phyloP scores from a whole-genome alignment of 148 eudicot species.

The Rhododendron vialii region DNA sequence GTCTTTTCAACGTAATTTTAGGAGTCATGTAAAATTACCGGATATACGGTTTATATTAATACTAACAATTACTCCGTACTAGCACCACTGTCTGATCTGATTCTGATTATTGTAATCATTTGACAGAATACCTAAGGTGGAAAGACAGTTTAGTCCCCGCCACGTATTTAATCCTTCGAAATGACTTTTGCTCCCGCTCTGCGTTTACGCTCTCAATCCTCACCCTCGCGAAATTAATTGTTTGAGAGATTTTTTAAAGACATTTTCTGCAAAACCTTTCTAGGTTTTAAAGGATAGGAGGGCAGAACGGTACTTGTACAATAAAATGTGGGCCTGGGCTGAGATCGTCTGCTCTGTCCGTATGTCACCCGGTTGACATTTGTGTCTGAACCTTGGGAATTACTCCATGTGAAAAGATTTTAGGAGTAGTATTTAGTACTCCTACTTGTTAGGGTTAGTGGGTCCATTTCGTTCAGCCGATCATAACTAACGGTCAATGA shows the following conservation, averaged over 20 bases:
- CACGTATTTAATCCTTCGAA: too few species aligned
- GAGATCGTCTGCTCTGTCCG: background rate
- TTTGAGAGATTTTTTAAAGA: too few species aligned
- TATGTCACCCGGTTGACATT: background rate
- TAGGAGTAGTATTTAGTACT: too few species aligned
- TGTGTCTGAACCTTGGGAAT: background rate
- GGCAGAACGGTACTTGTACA: background rate
- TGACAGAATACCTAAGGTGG: too few species aligned
- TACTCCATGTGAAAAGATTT: too few species aligned
- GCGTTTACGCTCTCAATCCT: too few species aligned
- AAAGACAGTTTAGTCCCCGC: too few species aligned
- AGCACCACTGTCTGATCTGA: background rate
- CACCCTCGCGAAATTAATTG: too few species aligned
- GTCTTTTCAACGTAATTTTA: background rate
- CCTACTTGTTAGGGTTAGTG: background rate
- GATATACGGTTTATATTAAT: background rate
- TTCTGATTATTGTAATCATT: background rate
- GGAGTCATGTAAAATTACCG: background rate
- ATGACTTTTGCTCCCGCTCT: too few species aligned
- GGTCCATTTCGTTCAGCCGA: background rate
- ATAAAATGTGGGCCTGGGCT: background rate
- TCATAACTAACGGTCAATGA: background rate
- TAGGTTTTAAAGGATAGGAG: background rate
- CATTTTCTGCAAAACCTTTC: background rate
- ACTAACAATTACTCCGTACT: background rate